These are phyloP conservation scores for Polygonum aviculare DNA, from an alignment of 148 eudicot genomes.

Conservation along the genomic window DNA sequence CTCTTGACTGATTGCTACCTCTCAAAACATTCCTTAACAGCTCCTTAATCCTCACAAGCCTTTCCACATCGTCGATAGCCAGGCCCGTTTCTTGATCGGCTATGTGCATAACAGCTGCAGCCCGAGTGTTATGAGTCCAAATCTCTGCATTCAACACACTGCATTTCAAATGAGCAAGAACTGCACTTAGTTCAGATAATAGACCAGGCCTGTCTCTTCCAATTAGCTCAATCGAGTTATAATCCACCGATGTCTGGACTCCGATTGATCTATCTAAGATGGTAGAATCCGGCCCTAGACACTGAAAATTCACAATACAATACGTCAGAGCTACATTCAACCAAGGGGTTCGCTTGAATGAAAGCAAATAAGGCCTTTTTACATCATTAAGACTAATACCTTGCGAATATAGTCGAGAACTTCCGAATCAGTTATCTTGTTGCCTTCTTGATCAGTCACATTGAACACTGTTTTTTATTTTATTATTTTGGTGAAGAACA, in stretches of 20 bases:
- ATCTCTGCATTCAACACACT: constrained; percentile 85
- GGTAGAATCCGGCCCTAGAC: constrained; percentile 80
- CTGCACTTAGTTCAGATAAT: constrained; percentile 84
- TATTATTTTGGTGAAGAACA: neutral
- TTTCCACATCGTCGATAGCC: constrained; percentile 49
- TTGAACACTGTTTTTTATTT: constrained; percentile 51
- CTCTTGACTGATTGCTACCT: constrained; percentile 53
- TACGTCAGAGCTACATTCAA: neutral
- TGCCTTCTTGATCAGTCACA: constrained; percentile 85
- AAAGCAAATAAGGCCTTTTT: too few species aligned
- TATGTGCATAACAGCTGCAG: constrained; percentile 84
- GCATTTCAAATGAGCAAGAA: constrained; percentile 73
- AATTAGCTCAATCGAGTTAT: constrained; percentile 66
- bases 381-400: constrained; percentile 19
- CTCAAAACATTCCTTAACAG: constrained; percentile 63
- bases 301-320: constrained; percentile 24
- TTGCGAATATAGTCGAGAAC: constrained; percentile 66
- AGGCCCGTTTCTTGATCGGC: constrained; percentile 61
- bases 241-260: constrained; percentile 37
- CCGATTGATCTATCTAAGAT: constrained; percentile 70
- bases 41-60: constrained; percentile 47
- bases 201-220: constrained; percentile 90
- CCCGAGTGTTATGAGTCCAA: constrained; percentile 95
- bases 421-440: constrained; percentile 74
- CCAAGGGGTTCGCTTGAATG: neutral